Evolutionary conservation across 2,329 filamentous ascomycete genomes (phyloP), one percentile per base, ranked within the genome.

Genomic region (Amauroascus niger): DNA sequence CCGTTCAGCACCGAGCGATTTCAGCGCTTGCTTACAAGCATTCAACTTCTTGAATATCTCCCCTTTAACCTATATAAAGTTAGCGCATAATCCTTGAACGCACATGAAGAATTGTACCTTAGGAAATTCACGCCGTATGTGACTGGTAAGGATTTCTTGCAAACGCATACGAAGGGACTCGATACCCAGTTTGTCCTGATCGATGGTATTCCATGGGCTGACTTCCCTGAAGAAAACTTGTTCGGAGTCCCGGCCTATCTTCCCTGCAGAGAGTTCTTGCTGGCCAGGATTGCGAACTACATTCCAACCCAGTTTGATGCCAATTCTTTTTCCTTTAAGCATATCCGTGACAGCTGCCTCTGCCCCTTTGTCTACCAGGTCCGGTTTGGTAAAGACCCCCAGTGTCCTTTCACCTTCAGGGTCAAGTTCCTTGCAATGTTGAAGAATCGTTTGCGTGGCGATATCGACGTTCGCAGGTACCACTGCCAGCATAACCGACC

Each of bases 401-500:
- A 69, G 33, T 5, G 67, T 69, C 2, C 65, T 60, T 6, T 55
- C 39, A 9, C 65, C 62, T 9, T 58, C 43, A 1, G 55, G 55
- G 46, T 69, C 67, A 37, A 61, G 55, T 28, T 60, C 46, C 26
- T 52, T 47, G 3, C 57, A 59, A 20, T 54, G 37, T 30, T 77
- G 70, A 0, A 80, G 67, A 3, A 86, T 76, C 8, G 73, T 68
- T 59, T 87, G 82, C 35, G 80, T 77, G 3, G 78, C 77, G 58
- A 74, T 71, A 39, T 80, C 73, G 14, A 69, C 68, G 33, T 71
- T 74, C 1, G 77, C 78, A 0, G 74, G 69, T 1, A 81, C 65
- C 0, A 81, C 71, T 0, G 78, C 76, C 0, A 84, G 65, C 1
- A 84, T 80, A 51, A 85, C 79, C 59, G 74, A 83, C 13, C 79